These are phyloP conservation scores for Sarocladium kiliense DNA, from an alignment of 2,329 filamentous ascomycete genomes.

Conservation along the genomic window DNA sequence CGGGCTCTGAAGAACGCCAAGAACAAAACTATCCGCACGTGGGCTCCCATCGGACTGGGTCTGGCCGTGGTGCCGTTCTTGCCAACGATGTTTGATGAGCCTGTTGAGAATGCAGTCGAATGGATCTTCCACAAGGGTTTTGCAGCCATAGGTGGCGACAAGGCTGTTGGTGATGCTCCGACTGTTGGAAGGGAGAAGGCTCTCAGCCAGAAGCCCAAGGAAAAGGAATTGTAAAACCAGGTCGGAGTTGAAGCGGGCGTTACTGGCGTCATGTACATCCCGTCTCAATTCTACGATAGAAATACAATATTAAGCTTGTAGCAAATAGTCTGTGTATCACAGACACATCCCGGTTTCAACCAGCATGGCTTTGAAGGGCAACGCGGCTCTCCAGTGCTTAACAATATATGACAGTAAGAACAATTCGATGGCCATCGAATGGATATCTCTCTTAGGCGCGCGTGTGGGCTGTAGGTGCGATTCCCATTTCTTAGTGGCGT, in stretches of 20 bases:
- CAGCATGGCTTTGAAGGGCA: no score
- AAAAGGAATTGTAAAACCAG: conserved; percentile 32
- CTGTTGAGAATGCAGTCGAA: conserved; percentile 87
- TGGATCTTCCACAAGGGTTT: conserved; percentile 85
- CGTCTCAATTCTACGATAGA: neutral
- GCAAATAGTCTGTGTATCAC: no score
- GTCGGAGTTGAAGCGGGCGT: neutral
- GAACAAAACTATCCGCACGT: conserved; percentile 71
- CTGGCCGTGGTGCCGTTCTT: conserved; percentile 75
- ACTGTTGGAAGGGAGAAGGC: conserved; percentile 43
- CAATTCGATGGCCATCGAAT: no score
- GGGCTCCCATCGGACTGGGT: conserved; percentile 84
- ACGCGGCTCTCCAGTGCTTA: no score
- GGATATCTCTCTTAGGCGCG: no score
- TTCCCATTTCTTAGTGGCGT: neutral
- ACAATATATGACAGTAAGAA: no score
- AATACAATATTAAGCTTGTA: no score
- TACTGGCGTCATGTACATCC: neutral
- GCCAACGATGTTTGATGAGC: conserved; percentile 82
- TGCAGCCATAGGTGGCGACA: conserved; percentile 60
- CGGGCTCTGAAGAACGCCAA: conserved; percentile 77
- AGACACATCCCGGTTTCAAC: no score
- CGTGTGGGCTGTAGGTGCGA: no score
- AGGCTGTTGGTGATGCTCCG: conserved; percentile 50
- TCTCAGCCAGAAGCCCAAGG: conserved; percentile 36